Evolutionary conservation across 2,329 filamentous ascomycete genomes (phyloP), one percentile per base, ranked within the genome.

Genomic region (Monosporascus sp.): DNA sequence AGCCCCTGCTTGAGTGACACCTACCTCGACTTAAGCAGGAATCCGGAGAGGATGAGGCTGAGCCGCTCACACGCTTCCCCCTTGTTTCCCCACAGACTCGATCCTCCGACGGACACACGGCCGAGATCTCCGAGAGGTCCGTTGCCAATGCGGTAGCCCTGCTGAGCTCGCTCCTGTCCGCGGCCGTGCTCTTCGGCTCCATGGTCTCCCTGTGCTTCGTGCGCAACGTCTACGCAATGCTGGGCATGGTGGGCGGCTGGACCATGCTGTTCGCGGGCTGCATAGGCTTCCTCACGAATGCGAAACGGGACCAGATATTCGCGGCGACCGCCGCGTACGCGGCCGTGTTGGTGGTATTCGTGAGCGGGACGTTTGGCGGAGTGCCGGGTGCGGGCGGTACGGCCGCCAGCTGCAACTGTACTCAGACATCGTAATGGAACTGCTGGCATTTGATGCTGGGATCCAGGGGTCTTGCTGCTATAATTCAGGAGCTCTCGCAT

Each of bases 251-350:
- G 17, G 51, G 50, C 1, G 34, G 49, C 2, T 62, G 60, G 41
- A 60, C 54, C 0, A 18, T 54, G 1, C 18, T 61, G 1, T 62
- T 61, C 39, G 55, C 58, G 1, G 14, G 53, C 1, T 55, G 58
- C 24, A 51, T 60, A 14, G 47, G 54, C 2, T 1, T 57, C 5
- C 49, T 54, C 24, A 62, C 55, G n/a, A 60, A 54, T 14, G 54
- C 56, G 3, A 55, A 48, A 17, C 47, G 58, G 34, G 52, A 54
- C 1, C 54, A 60, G 20, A 46, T 60, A 8, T 57, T 60, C 37
- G 54, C 56, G 0, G 50, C 54, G 4, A 60, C 57, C 0, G 57
- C 57, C n/a, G 56, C 57, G 42, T 59, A 48, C 15, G 57, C 57
- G 5, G 53, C 52, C 5, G 57, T 57, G 2, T 45, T 56, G 34